Conservation (phyloP, 768 basidiomycete species). For the Bullera alba region DNA sequence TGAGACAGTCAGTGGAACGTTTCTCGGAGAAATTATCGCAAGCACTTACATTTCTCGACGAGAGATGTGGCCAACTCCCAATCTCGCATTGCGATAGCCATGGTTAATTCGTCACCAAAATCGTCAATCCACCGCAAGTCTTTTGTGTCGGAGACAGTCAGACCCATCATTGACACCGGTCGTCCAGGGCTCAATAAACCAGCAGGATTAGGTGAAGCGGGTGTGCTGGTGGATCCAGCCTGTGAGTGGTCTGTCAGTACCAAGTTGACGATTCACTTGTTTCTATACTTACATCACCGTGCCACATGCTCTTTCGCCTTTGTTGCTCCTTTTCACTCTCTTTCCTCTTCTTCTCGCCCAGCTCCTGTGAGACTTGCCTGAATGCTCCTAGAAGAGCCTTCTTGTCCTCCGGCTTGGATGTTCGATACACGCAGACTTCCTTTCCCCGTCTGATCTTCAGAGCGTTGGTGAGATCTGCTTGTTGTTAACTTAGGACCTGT, state of each 20-base stretch:
- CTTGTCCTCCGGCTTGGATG: slow-evolving; percentile 74
- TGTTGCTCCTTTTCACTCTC: slow-evolving; percentile 92
- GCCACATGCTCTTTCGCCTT: slow-evolving; percentile 59
- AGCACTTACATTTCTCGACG: slow-evolving; percentile 67
- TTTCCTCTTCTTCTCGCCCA: slow-evolving; percentile 77
- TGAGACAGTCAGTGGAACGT: slow-evolving; percentile 3
- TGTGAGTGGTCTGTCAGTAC: neutral
- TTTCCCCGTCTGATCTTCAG: slow-evolving; percentile 91
- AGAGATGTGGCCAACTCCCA: slow-evolving; percentile 82
- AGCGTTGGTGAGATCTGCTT: slow-evolving; percentile 74
- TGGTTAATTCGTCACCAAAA: slow-evolving; percentile 83
- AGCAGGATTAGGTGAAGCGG: slow-evolving; percentile 57
- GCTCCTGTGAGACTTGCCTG: slow-evolving; percentile 85
- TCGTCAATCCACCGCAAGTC: slow-evolving; percentile 84
- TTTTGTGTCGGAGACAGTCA: slow-evolving; percentile 54
- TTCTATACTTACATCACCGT: slow-evolving; percentile 44
- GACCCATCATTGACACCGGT: slow-evolving; percentile 60
- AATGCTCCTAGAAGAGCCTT: slow-evolving; percentile 75
- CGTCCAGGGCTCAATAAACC: slow-evolving; percentile 52
- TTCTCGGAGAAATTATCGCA: no score
- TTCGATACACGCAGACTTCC: slow-evolving; percentile 89
- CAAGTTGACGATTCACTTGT: slow-evolving; percentile 1
- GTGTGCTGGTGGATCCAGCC: no score
- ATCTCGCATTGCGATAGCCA: slow-evolving; percentile 78
- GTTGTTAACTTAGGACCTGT: slow-evolving; percentile 8